phyloP scores from a whole-genome alignment of 371 early-diverging fungal species.

The Amoeboaphelidium occidentale region DNA sequence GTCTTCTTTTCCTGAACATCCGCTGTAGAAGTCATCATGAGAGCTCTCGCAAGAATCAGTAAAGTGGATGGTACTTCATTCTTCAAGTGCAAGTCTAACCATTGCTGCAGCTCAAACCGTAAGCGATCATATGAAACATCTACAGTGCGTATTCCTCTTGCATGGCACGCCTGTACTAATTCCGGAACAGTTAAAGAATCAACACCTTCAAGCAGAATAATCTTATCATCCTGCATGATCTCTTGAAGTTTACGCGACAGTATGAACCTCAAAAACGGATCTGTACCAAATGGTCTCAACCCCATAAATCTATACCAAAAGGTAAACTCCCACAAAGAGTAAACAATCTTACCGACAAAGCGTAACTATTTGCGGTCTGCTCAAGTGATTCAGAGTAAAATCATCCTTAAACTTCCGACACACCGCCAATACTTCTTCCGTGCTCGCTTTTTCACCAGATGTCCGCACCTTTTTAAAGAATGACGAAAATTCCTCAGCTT shows the following conservation, averaged over 20 bases:
- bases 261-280: conserved; percentile 69
- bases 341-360: conserved; percentile 46
- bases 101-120: conserved; percentile 62
- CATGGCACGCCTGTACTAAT: conserved; percentile 57
- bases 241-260: conserved; percentile 59
- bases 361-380: conserved; percentile 75
- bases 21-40: conserved; percentile 38
- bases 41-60: conserved; percentile 70
- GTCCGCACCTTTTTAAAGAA: conserved; percentile 64
- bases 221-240: conserved; percentile 66
- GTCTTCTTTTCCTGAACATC: conserved; percentile 23
- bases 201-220: conserved; percentile 69
- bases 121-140: conserved; percentile 67
- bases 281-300: conserved; percentile 82
- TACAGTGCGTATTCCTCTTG: conserved; percentile 68
- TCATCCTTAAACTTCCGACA: conserved; percentile 75
- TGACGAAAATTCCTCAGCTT: conserved; percentile 44
- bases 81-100: conserved; percentile 74
- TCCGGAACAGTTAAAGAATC: conserved; percentile 60
- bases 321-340: no score
- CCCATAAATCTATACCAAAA: conserved; percentile 23
- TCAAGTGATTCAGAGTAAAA: conserved; percentile 69
- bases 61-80: conserved; percentile 79
- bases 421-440: conserved; percentile 51
- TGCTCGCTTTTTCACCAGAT: conserved; percentile 55